A percentile compares a stretch with the other conserved stretches of the same genome.
These are phyloP conservation scores for Proliferodiscus dingleyae DNA, from an alignment of 2,329 filamentous ascomycete species.

Conservation along the genomic window DNA sequence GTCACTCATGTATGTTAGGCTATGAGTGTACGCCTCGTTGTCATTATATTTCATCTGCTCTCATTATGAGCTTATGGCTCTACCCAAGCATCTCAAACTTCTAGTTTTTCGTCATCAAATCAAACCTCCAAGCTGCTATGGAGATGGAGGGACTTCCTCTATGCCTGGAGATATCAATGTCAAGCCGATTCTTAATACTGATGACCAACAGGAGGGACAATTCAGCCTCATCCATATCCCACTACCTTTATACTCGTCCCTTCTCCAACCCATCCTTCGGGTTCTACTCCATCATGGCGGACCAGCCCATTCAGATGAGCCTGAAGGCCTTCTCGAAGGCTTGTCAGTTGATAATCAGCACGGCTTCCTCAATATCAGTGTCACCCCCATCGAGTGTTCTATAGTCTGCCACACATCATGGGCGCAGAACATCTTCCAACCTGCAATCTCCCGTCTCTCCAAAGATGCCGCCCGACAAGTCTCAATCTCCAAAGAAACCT, in stretches of 20 bases:
- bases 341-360: constrained; percentile 54
- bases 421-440: constrained; percentile 69
- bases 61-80: constrained; percentile 7
- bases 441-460: constrained; percentile 62
- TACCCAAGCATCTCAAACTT: constrained; percentile 8
- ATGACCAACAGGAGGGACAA: constrained; percentile 65
- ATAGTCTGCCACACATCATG: constrained; percentile 79
- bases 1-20: constrained; percentile 1
- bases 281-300: constrained; percentile 66
- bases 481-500: constrained; percentile 76
- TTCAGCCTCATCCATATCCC: constrained; percentile 90
- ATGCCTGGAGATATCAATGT: constrained; percentile 13
- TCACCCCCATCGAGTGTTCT: constrained; percentile 89
- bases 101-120: constrained; percentile 4
- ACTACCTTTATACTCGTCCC: constrained; percentile 67
- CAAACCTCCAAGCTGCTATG: neutral
- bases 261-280: constrained; percentile 82
- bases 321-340: constrained; percentile 38
- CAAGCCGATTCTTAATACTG: constrained; percentile 22
- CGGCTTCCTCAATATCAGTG: constrained; percentile 86
- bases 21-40: constrained; percentile 1
- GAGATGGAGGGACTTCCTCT: constrained; percentile 6
- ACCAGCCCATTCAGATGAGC: constrained; percentile 29
- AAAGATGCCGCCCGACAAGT: constrained; percentile 48
- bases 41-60: neutral